phyloP scores from a whole-genome alignment of 2,329 filamentous ascomycete species.

The Aureobasidium sp. region DNA sequence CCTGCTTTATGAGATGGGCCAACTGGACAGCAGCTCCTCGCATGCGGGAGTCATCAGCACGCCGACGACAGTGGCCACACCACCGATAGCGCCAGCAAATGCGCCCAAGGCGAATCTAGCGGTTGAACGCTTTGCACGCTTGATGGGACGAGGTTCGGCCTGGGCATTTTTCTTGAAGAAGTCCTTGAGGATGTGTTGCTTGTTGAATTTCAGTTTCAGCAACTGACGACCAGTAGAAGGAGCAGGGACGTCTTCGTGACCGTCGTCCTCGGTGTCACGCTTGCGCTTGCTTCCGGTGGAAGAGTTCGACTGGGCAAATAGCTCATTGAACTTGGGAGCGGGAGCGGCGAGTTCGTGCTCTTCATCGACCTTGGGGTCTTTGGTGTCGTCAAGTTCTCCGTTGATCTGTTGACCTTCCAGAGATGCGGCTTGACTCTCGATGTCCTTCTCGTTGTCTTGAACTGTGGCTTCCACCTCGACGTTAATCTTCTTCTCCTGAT shows the following conservation, averaged over 20 bases:
- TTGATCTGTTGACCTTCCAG: not conserved
- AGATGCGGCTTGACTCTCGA: not conserved
- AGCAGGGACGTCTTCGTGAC: not conserved
- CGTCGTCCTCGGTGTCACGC: conserved; percentile 1
- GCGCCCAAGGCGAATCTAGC: not conserved
- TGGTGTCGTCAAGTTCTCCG: not conserved
- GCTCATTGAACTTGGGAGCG: not conserved
- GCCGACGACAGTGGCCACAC: not conserved
- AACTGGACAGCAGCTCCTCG: not conserved
- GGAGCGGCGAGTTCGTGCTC: not conserved
- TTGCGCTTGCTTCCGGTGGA: conserved; percentile 4
- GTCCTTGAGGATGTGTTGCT: not conserved
- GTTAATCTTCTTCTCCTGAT: not conserved
- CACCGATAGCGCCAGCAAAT: not conserved
- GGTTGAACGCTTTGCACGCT: not conserved
- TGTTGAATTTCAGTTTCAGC: not conserved
- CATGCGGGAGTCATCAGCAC: conserved; percentile 6
- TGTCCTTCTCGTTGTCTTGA: not conserved
- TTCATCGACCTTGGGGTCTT: not conserved
- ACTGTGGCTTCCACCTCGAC: not conserved
- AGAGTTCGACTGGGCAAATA: not conserved
- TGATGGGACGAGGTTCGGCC: not conserved
- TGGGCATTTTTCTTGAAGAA: not conserved
- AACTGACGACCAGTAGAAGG: not conserved
- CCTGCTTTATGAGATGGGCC: not conserved